Conservation (phyloP, 2,329 filamentous ascomycete species). For the Thelonectria discophora region DNA sequence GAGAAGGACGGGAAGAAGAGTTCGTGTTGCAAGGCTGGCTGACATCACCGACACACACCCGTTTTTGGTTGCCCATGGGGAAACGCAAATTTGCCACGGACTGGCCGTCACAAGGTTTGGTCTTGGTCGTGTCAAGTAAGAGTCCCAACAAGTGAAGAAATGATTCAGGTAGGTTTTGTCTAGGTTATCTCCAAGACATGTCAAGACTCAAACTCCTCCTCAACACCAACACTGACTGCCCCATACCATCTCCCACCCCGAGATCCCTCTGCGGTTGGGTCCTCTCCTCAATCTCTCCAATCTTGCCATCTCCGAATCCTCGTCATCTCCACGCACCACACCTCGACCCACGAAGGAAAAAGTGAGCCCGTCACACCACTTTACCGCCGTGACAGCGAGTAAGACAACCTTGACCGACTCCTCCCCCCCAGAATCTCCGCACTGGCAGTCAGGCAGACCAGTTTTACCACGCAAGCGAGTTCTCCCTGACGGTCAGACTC, state of each 20-base stretch:
- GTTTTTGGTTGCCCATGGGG: not conserved
- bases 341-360: conserved; percentile 6
- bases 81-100: not conserved
- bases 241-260: not conserved
- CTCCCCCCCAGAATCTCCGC: conserved; percentile 16
- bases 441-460: too few relatives aligned
- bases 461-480: not conserved
- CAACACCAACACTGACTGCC: too few relatives aligned
- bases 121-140: not conserved
- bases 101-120: not conserved
- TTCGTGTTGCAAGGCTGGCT: conserved; percentile 17
- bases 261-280: not conserved
- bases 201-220: too few relatives aligned
- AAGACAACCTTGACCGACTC: conserved; percentile 9
- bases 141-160: too few relatives aligned
- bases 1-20: not conserved
- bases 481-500: too few relatives aligned
- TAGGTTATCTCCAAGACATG: too few relatives aligned
- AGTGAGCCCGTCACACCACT: not conserved
- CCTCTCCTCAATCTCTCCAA: conserved; percentile 3
- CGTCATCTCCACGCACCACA: not conserved
- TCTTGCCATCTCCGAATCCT: not conserved
- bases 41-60: conserved; percentile 23
- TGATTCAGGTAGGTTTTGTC: too few relatives aligned
- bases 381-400: not conserved